Base-by-base conservation (phyloP, 257 asterid species). In the Scutellaria barbata region DNA sequence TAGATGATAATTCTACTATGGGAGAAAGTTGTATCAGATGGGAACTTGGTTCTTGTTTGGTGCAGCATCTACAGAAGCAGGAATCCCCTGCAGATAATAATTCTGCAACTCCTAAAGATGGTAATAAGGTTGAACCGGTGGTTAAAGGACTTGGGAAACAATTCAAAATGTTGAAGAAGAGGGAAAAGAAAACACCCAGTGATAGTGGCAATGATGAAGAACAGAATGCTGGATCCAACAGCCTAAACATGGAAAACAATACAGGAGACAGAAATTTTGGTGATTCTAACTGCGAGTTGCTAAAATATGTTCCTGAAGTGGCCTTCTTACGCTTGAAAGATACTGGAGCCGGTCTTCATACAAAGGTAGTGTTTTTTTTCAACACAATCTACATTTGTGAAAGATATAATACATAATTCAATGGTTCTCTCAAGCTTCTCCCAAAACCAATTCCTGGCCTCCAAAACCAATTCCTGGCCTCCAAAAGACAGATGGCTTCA, bases 41-140 rank as follows among this genome's bases (percentile, higher is more conserved):
- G 98, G 99, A 95, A 84, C 97, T 95, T 60, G 99, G 98, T 77
- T 89, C 96, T 56, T 92, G 98, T 77, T 95, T 96, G 99, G 86
- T 92, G 81, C 98, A 92, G 87, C 98, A 92, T 90, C 87, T 92
- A 68, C 97, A 92, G 74, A 95, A 92, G 90, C 90, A 85, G 84
- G 96, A 92, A 77, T 64, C 81, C 47, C 76, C 88, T 61, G 66
- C 65, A 17, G 85, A 88, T 59, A 77, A 71, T 71, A 77, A 59
- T 72, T 69, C 95, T 74, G 82, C 77, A 75, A 74, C 82, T 69
- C 70, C 66, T 8, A 84, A 84, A 68, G 90, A 80, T 73, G 87
- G 75, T 66, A 80, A 74, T 17, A 87, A 88, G 81, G 86, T 72
- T 74, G 96, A 91, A 61, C 85, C 91, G 30, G 85, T 74, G 68